These are phyloP conservation scores for Globomyces sp. DNA, from an alignment of 371 early-diverging fungal genomes.

Conservation along the genomic window DNA sequence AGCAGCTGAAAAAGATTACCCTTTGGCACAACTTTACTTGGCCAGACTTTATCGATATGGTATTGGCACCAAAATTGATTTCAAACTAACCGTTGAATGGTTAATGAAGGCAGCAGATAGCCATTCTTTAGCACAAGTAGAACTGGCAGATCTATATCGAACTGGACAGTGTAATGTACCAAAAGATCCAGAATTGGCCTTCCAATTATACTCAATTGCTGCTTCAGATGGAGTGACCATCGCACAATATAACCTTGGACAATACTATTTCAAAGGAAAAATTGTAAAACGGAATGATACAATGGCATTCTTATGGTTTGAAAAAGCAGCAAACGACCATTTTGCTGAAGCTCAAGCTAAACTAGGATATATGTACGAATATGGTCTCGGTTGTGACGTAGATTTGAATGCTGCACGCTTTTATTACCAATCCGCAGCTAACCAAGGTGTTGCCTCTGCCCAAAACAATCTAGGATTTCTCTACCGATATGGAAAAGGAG, in stretches of 20 bases:
- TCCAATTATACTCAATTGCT: background rate
- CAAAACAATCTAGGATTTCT: conserved; percentile 12
- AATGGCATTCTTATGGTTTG: background rate
- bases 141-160: background rate
- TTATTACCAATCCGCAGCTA: conserved; percentile 15
- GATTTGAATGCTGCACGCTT: conserved; percentile 9
- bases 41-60: background rate
- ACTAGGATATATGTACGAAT: conserved; percentile 15
- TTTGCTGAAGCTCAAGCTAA: conserved; percentile 10
- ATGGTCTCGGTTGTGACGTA: conserved; percentile 2
- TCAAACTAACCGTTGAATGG: background rate
- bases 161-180: background rate
- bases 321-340: background rate
- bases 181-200: background rate
- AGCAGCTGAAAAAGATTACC: background rate
- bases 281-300: background rate
- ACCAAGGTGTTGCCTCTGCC: conserved; percentile 11
- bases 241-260: background rate
- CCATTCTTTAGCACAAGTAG: background rate
- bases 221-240: background rate
- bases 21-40: background rate
- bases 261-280: background rate
- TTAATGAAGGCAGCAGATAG: background rate
- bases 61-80: background rate
- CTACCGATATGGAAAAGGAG: conserved; percentile 19